phyloP scores from a whole-genome alignment of 2,329 filamentous ascomycete genomes.

The Calonectria hongkongensis region DNA sequence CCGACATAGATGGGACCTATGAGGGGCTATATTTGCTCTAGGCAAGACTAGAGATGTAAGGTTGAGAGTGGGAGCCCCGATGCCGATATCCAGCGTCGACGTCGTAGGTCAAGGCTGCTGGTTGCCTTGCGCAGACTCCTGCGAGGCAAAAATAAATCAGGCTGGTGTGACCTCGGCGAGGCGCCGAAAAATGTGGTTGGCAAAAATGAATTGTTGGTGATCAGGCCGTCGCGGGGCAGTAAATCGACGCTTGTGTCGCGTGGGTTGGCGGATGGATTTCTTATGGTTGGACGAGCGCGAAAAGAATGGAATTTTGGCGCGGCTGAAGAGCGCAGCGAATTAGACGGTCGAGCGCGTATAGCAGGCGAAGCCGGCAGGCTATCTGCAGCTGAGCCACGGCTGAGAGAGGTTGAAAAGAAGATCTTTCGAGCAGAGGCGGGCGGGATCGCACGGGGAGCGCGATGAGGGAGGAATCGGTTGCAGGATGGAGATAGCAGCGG shows the following conservation, averaged over 20 bases:
- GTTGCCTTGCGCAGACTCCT: constrained; percentile 32
- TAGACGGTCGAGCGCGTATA: constrained; percentile 21
- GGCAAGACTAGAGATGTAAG: constrained; percentile 38
- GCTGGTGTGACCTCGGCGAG: constrained; percentile 33
- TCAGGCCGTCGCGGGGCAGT: constrained; percentile 6
- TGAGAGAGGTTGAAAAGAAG: constrained; percentile 17
- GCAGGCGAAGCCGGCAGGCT: constrained; percentile 10
- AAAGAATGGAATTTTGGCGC: constrained; percentile 13
- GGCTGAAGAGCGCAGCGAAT: constrained; percentile 15
- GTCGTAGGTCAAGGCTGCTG: constrained; percentile 42
- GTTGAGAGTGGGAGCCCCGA: constrained; percentile 34
- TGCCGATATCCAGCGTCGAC: constrained; percentile 48
- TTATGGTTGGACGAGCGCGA: constrained; percentile 12
- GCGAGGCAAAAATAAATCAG: constrained; percentile 35
- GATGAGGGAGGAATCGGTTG: neutral
- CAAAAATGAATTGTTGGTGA: constrained; percentile 27
- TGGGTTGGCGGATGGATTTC: neutral
- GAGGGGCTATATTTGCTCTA: constrained; percentile 36
- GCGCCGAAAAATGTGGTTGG: constrained; percentile 30
- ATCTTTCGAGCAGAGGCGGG: constrained; percentile 21
- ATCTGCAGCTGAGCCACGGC: constrained; percentile 21
- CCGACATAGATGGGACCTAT: constrained; percentile 63
- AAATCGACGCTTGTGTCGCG: constrained; percentile 13
- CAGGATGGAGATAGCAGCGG: neutral
- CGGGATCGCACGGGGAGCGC: constrained; percentile 23